These are phyloP conservation scores for Dendrobium officinale DNA, from an alignment of 106 monocot species.

Conservation along the genomic window DNA sequence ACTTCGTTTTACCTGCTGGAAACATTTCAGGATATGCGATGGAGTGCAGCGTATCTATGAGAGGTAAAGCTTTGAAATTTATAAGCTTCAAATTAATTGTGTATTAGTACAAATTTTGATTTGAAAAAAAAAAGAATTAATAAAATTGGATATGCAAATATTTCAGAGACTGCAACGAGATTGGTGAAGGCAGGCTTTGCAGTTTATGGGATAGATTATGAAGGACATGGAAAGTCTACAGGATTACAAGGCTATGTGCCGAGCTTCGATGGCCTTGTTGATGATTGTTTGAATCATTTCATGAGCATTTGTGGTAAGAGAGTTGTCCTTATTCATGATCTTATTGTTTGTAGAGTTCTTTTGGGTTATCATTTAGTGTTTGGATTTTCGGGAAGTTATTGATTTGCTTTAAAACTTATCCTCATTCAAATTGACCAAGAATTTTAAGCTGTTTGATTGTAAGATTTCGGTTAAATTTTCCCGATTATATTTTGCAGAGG, in stretches of 20 bases:
- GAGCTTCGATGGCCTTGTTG: conserved; percentile 27
- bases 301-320: conserved; percentile 32
- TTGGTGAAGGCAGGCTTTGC: conserved; percentile 41
- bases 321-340: not conserved
- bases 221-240: conserved; percentile 55
- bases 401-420: too few species aligned
- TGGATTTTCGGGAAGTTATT: too few species aligned
- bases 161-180: conserved; percentile 28
- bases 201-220: conserved; percentile 50
- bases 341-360: too few species aligned
- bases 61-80: conserved; percentile 16
- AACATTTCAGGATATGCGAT: conserved; percentile 35
- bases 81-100: not conserved
- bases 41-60: conserved; percentile 75
- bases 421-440: too few species aligned
- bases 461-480: too few species aligned
- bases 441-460: too few species aligned
- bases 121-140: not conserved
- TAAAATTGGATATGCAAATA: not conserved
- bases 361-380: too few species aligned
- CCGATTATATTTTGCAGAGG: too few species aligned
- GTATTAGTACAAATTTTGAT: not conserved
- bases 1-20: not conserved
- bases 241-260: conserved; percentile 44
- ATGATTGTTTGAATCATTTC: conserved; percentile 34